These are phyloP conservation scores for Mucor circinelloides DNA, from an alignment of 371 early-diverging fungal genomes.

Conservation along the genomic window DNA sequence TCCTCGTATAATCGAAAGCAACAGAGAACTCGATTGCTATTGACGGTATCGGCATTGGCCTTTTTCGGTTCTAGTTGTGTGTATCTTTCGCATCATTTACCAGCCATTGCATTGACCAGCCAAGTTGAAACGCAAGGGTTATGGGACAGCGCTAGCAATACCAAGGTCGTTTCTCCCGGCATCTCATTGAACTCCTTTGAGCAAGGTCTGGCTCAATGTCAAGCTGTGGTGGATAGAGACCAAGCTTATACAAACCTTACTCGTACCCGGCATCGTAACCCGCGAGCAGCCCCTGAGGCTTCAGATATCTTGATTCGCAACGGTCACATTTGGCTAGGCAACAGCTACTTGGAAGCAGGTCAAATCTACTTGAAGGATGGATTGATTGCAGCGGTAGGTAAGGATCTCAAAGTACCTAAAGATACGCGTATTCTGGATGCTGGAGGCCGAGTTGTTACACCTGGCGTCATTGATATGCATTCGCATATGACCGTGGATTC, in stretches of 20 bases:
- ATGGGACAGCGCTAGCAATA: constrained; percentile 13
- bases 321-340: constrained; percentile 55
- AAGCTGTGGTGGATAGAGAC: constrained; percentile 24
- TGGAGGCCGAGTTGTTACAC: constrained; percentile 71
- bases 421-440: constrained; percentile 60
- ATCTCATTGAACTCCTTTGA: constrained; percentile 50
- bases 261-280: constrained; percentile 43
- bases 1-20: not conserved
- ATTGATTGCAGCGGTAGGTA: constrained; percentile 56
- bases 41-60: constrained; percentile 22
- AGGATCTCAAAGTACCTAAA: constrained; percentile 34
- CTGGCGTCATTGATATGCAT: constrained; percentile 86
- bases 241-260: constrained; percentile 24
- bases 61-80: constrained; percentile 34
- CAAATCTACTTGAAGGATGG: constrained; percentile 64
- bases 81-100: constrained; percentile 30
- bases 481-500: constrained; percentile 67
- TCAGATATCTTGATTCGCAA: constrained; percentile 51
- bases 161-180: constrained; percentile 39
- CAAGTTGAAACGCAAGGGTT: constrained; percentile 10
- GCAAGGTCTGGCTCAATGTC: constrained; percentile 50
- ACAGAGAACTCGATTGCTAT: constrained; percentile 5
- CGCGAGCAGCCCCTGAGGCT: constrained; percentile 34
- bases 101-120: constrained; percentile 1
- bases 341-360: constrained; percentile 52